These are phyloP conservation scores for Nicotiana benthamiana DNA, from an alignment of 257 asterid species.

Conservation along the genomic window DNA sequence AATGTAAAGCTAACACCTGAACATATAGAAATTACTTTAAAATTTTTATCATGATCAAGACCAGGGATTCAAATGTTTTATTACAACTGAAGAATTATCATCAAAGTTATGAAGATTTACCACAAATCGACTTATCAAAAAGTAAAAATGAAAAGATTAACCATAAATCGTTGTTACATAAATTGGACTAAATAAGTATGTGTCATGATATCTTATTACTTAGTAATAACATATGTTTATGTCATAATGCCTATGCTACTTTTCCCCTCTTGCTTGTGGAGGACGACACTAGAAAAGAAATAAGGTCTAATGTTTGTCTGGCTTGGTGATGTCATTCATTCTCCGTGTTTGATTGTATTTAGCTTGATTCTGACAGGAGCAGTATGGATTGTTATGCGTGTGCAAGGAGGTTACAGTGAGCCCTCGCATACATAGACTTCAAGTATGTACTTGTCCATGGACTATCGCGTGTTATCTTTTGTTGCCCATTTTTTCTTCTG, in stretches of 20 bases:
- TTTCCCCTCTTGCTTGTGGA: not conserved
- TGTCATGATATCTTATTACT: not conserved
- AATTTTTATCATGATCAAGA: not conserved
- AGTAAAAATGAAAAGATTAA: too few relatives aligned
- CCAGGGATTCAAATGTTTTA: not conserved
- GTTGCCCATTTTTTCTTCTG: not conserved
- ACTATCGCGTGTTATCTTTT: slow-evolving; percentile 1
- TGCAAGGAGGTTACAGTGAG: slow-evolving; percentile 55
- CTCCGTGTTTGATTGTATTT: not conserved
- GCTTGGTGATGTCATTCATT: not conserved
- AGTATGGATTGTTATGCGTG: slow-evolving; percentile 49
- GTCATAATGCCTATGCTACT: not conserved
- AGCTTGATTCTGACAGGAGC: slow-evolving; percentile 42
- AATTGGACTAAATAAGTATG: not conserved
- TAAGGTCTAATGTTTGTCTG: not conserved
- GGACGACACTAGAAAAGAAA: not conserved
- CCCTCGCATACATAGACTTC: slow-evolving; percentile 62
- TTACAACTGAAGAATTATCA: not conserved
- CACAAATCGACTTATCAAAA: not conserved
- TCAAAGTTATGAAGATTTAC: not conserved
- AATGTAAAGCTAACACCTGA: not conserved
- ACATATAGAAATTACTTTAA: not conserved
- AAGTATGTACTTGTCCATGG: slow-evolving; percentile 38
- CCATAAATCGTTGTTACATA: not conserved
- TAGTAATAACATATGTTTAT: not conserved